phyloP scores from a whole-genome alignment of 1,139 yeast species.

The Debaryomycetaceae sp. region DNA sequence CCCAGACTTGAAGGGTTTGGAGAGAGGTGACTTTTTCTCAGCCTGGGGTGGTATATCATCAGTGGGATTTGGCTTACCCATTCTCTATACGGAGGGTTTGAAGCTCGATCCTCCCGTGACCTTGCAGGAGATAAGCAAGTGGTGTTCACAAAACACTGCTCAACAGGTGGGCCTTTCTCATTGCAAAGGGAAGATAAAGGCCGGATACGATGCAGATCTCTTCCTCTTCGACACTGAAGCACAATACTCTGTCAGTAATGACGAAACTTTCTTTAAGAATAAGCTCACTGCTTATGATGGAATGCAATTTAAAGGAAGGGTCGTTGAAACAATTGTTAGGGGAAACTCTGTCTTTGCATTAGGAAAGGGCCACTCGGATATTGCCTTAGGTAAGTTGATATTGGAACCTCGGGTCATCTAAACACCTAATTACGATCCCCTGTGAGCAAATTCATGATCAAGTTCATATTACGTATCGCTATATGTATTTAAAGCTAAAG shows the following conservation, averaged over 20 bases:
- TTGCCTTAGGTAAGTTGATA: constrained; percentile 56
- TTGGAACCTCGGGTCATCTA: constrained; percentile 47
- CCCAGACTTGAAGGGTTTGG: constrained; percentile 79
- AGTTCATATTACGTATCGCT: too few species aligned
- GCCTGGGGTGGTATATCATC: constrained; percentile 99
- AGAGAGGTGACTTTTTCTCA: constrained; percentile 79
- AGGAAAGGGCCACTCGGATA: constrained; percentile 53
- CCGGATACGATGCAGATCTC: constrained; percentile 86
- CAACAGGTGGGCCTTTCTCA: constrained; percentile 76
- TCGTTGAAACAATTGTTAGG: constrained; percentile 72
- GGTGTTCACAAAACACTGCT: constrained; percentile 85
- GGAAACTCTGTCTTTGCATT: constrained; percentile 65
- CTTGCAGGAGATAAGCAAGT: constrained; percentile 60
- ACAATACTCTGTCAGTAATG: constrained; percentile 54
- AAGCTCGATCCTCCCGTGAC: constrained; percentile 51
- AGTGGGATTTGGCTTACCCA: constrained; percentile 84
- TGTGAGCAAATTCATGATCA: too few species aligned
- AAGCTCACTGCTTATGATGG: constrained; percentile 87
- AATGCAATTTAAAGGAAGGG: constrained; percentile 62
- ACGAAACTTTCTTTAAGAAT: constrained; percentile 69
- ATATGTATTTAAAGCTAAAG: too few species aligned
- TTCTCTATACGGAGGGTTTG: constrained; percentile 71
- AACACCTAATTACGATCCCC: too few species aligned
- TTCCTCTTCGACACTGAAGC: constrained; percentile 70
- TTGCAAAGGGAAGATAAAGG: constrained; percentile 64